Percentiles rank a stretch among this genome's conserved stretches.
Conservation (phyloP, 352 stramenopile species). For the Phytophthora aleatoria region DNA sequence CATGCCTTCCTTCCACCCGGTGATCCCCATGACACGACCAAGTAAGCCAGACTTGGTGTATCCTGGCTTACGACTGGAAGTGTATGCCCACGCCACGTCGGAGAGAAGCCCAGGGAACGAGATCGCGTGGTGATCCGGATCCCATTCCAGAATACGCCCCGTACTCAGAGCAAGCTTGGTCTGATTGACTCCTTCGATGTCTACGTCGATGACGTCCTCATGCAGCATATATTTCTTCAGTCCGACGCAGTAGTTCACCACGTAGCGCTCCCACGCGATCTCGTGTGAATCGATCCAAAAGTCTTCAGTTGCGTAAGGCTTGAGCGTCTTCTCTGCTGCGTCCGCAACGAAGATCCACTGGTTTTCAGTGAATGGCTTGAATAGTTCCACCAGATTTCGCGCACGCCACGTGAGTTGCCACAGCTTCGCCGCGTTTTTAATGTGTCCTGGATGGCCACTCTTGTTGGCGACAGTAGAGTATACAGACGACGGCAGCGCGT, state of each 20-base stretch:
- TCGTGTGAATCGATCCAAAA: slow-evolving; percentile 78
- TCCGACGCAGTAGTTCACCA: slow-evolving; percentile 85
- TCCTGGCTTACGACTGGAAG: slow-evolving; percentile 84
- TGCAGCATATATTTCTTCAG: slow-evolving; percentile 85
- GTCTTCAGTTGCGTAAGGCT: slow-evolving; percentile 32
- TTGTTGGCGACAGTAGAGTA: slow-evolving; percentile 81
- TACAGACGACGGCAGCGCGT: slow-evolving; percentile 79
- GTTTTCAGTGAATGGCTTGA: slow-evolving; percentile 89
- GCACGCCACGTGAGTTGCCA: slow-evolving; percentile 81
- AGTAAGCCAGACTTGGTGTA: slow-evolving; percentile 87
- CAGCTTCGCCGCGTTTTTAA: slow-evolving; percentile 68
- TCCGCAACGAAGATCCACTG: slow-evolving; percentile 82
- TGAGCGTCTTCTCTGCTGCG: slow-evolving; percentile 44
- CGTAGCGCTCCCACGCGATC: slow-evolving; percentile 86
- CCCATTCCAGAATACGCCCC: slow-evolving; percentile 84
- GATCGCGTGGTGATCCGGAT: slow-evolving; percentile 89
- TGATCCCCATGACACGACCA: slow-evolving; percentile 86
- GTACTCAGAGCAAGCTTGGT: slow-evolving; percentile 83
- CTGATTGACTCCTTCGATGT: slow-evolving; percentile 79
- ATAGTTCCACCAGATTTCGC: slow-evolving; percentile 76
- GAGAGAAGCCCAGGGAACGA: slow-evolving; percentile 85
- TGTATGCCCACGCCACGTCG: slow-evolving; percentile 90
- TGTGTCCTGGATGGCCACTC: slow-evolving; percentile 59
- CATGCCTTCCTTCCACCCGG: slow-evolving; percentile 84
- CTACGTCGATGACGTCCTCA: slow-evolving; percentile 85